Conservation (phyloP, 495 filamentous ascomycete genomes). For the Chaetomium tenue region DNA sequence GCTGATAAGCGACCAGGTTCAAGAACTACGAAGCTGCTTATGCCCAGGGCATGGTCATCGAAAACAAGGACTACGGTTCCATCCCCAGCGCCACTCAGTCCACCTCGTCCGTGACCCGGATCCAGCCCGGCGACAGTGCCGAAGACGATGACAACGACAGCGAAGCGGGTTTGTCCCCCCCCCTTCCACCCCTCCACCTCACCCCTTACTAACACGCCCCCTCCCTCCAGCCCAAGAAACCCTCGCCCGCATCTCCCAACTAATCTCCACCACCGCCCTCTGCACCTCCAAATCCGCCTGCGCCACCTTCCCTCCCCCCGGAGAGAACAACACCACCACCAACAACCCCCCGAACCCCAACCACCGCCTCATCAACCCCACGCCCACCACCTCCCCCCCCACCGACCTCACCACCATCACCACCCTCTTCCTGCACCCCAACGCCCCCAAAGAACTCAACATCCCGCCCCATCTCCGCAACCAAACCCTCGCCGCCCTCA, state of each 20-base stretch:
- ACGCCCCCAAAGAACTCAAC: slow-evolving; percentile 44
- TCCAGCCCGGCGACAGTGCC: slow-evolving; percentile 15
- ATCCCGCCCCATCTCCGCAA: slow-evolving; percentile 39
- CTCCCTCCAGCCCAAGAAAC: slow-evolving; percentile 31
- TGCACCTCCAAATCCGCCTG: slow-evolving; percentile 31
- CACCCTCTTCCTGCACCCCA: slow-evolving; percentile 38
- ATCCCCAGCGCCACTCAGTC: slow-evolving; percentile 31
- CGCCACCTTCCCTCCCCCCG: slow-evolving; percentile 16
- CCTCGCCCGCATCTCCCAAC: slow-evolving; percentile 36
- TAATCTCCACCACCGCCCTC: slow-evolving; percentile 35
- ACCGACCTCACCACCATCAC: slow-evolving; percentile 39
- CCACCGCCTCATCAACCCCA: background rate
- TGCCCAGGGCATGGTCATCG: slow-evolving; percentile 26
- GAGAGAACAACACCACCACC: slow-evolving; percentile 2
- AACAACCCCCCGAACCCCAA: background rate
- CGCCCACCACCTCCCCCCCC: slow-evolving; percentile 9
- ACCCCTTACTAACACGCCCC: background rate
- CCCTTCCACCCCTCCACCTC: background rate
- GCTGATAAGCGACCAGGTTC: slow-evolving; percentile 31
- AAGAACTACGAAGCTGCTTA: slow-evolving; percentile 43
- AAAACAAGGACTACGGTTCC: slow-evolving; percentile 31
- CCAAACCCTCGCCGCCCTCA: slow-evolving; percentile 33
- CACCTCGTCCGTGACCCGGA: slow-evolving; percentile 30
- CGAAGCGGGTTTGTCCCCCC: slow-evolving; percentile 30
- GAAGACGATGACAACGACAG: slow-evolving; percentile 26